Evolutionary conservation across 192 early-diverging fungal species (phyloP).

Genomic region (Podila epicladia): DNA sequence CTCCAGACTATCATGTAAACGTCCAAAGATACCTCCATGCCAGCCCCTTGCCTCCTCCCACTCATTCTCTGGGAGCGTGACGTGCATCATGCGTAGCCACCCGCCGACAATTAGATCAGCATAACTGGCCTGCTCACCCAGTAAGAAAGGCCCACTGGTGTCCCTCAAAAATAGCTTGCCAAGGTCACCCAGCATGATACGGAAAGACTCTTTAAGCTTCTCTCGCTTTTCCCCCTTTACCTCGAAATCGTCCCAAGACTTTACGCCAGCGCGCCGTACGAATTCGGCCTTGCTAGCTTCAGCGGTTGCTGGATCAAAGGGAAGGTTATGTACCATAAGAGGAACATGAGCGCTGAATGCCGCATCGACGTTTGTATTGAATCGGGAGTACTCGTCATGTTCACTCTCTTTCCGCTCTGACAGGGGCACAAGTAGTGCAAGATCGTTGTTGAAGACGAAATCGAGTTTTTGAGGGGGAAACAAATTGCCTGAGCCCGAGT

Average conservation of each 20-base stretch:
- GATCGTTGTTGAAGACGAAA: too few relatives aligned
- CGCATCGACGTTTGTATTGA: too few relatives aligned
- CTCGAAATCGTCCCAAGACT: constrained; percentile 1
- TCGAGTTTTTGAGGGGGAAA: constrained; percentile 3
- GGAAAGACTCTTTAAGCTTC: neutral
- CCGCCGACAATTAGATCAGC: constrained; percentile 3
- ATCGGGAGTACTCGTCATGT: neutral
- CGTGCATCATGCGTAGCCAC: constrained; percentile 1
- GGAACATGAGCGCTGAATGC: neutral
- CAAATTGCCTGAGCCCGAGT: neutral
- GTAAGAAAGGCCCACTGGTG: neutral
- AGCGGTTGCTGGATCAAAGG: neutral
- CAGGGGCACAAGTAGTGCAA: neutral
- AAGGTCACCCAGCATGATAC: neutral
- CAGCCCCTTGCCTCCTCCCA: constrained; percentile 2
- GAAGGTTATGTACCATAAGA: neutral
- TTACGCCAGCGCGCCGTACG: neutral
- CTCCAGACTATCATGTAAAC: constrained; percentile 2
- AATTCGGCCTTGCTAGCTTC: neutral
- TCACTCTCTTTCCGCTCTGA: neutral
- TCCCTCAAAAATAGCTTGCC: neutral
- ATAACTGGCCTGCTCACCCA: constrained; percentile 3
- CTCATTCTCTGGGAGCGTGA: constrained; percentile 4
- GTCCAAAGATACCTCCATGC: constrained; percentile 7
- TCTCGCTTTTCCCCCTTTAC: neutral